Percentiles rank a stretch among this genome's conserved stretches.
Evolutionary conservation across 108 stramenopile species (phyloP).

Genomic region (Licmophora abbreviata): DNA sequence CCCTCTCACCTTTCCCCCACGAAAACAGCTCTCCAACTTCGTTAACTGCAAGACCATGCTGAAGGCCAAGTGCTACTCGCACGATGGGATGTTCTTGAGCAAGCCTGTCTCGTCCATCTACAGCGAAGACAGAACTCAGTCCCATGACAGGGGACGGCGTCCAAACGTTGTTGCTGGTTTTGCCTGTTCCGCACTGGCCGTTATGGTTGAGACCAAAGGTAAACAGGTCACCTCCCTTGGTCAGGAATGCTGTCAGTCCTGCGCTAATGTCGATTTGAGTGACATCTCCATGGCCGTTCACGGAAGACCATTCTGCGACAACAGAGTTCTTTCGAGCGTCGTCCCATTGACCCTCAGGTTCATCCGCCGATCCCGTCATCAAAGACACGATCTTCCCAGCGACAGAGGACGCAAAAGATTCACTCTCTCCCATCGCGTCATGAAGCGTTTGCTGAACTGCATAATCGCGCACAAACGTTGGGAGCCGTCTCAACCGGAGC

Average conservation of each 20-base stretch:
- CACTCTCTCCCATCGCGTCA: constrained; percentile 2
- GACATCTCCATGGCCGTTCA: constrained; percentile 19
- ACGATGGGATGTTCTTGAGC: constrained; percentile 60
- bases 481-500: constrained; percentile 62
- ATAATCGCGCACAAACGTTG: constrained; percentile 20
- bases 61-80: constrained; percentile 74
- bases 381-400: background rate
- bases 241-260: constrained; percentile 61
- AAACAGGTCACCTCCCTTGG: constrained; percentile 39
- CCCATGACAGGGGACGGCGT: constrained; percentile 46
- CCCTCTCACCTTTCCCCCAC: constrained; percentile 84
- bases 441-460: constrained; percentile 3
- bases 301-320: constrained; percentile 16
- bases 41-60: constrained; percentile 80
- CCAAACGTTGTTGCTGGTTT: constrained; percentile 57
- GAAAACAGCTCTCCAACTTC: constrained; percentile 59
- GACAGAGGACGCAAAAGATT: constrained; percentile 11
- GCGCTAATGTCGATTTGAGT: constrained; percentile 33
- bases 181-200: constrained; percentile 78
- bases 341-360: constrained; percentile 7
- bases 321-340: constrained; percentile 18
- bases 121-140: constrained; percentile 3
- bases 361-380: background rate
- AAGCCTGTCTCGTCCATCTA: constrained; percentile 2
- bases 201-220: constrained; percentile 71